Evolutionary conservation across 1,139 yeast species (phyloP), one percentile per base, ranked within the genome.

Genomic region (Hanseniaspora uvarum): DNA sequence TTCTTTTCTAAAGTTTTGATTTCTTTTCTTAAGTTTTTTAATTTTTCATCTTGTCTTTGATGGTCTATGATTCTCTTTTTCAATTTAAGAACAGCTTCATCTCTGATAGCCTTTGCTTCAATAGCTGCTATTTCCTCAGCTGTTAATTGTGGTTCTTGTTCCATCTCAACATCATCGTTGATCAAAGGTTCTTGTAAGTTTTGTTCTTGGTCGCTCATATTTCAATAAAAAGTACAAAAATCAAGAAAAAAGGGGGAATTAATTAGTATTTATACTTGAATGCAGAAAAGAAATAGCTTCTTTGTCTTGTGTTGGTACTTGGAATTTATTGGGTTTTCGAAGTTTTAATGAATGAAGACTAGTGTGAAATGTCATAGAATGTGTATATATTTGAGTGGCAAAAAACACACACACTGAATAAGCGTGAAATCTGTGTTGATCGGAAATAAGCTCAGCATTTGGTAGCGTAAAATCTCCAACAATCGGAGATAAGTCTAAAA

Each of bases 11-110:
- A 72, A 61, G 79, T 94, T 68, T 89, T 83, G 72, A 92, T 86
- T 58, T 83, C 79, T 65, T 86, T 72, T 61, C 98, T 79, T 59
- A 89, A 75, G 54, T 83, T 89, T 68, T 88, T 92, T 63, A 94
- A 76, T 64, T 88, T 81, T 45, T 95, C 86, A 66, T 92, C 97
- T 86, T 95, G 88, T 65, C 87, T 87, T 65, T 95, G 80, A 70
- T 94, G 98, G 64, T 92, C 97, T 62, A 86, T 75, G 62, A 92
- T 76, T 70, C 87, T 89, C 67, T 81, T 84, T 68, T 88, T 88
- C 70, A 86, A 86, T 59, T 81, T 86, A 47, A 76, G 73, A 60
- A 92, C 71, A 21, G 96, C 95, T 62, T 81, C 78, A 59, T 82
- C 85, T 62, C 95, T 80, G 62, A 88, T 95, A 11, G 39, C 46